Conservation (phyloP, 164 flowering plant genomes). For the Vitis rupestris region DNA sequence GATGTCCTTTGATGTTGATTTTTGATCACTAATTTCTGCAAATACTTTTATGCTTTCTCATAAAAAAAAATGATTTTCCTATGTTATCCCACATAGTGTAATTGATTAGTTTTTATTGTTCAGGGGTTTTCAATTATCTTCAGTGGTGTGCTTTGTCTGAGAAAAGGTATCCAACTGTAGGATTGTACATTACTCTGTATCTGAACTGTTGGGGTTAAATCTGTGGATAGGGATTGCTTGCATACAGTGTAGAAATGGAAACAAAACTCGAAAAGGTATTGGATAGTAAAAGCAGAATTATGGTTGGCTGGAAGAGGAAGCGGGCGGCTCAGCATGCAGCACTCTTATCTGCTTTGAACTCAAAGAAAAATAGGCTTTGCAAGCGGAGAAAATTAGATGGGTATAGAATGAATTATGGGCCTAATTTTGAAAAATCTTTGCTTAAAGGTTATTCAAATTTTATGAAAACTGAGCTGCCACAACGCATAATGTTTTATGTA, state of each 20-base stretch:
- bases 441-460: conserved; percentile 57
- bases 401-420: conserved; percentile 24
- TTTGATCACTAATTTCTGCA: too few species aligned
- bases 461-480: conserved; percentile 55
- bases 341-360: conserved; percentile 23
- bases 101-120: conserved; percentile 3
- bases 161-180: neutral
- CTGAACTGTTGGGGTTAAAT: conserved; percentile 20
- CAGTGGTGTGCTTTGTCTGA: neutral
- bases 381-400: conserved; percentile 54
- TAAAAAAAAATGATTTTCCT: neutral
- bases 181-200: conserved; percentile 1
- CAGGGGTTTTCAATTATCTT: conserved; percentile 18
- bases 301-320: conserved; percentile 61
- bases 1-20: too few species aligned
- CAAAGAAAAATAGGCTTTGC: conserved; percentile 25
- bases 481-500: conserved; percentile 62
- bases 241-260: conserved; percentile 54
- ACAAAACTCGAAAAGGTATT: conserved; percentile 68
- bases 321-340: conserved; percentile 35
- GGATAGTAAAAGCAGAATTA: conserved; percentile 50
- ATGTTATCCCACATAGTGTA: neutral
- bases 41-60: too few species aligned
- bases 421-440: conserved; percentile 37
- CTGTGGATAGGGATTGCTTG: conserved; percentile 41